Evolutionary conservation across 2,329 filamentous ascomycete species (phyloP), one percentile per base, ranked within the genome.

Genomic region (Fusarium compactum): DNA sequence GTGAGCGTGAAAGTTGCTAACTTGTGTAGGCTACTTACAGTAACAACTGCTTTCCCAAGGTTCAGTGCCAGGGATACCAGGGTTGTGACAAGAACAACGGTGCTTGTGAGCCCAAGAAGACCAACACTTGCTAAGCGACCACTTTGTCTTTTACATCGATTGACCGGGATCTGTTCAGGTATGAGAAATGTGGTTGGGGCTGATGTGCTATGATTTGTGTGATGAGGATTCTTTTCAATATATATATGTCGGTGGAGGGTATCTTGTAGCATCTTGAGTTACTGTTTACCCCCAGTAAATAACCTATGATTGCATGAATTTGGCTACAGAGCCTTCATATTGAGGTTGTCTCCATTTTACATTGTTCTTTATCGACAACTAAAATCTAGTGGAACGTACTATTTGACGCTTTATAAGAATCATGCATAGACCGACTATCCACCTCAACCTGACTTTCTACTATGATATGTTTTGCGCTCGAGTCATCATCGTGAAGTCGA

Each of bases 61-160:
- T 71, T 41, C 75, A 77, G 63, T 77, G 76, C 57, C 75, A 77
- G 62, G 75, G 72, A 2, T 77, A 77, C 64, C 70, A 75, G n/a
- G 76, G 76, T 0, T 77, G 76, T 30, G 76, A 77, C 46, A 77
- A 77, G 74, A 30, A 55, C 8, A 74, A 74, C 32, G 76, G 76
- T 27, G 74, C 69, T 46, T 77, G 76, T 48, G 76, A 77, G 61
- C 75, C 76, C 43, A 55, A 27, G 8, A 77, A 78, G 71, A 58
- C 67, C 4, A 38, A 38, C 15, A 41, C 34, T 14, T 53, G 50
- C 8, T 53, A 41, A 34, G 8, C 32, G 1, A 6, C 32, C 10
- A 34, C 16, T 2, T 29, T 14, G 16, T 34, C 9, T 16, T 10
- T 5, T 18, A 9, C 14, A 25, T 25, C 24, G 24, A 25, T 25